Evolutionary conservation across 139 green algal species (phyloP), one percentile per base, ranked within the genome.

Genomic region (Picochlorum sp.): DNA sequence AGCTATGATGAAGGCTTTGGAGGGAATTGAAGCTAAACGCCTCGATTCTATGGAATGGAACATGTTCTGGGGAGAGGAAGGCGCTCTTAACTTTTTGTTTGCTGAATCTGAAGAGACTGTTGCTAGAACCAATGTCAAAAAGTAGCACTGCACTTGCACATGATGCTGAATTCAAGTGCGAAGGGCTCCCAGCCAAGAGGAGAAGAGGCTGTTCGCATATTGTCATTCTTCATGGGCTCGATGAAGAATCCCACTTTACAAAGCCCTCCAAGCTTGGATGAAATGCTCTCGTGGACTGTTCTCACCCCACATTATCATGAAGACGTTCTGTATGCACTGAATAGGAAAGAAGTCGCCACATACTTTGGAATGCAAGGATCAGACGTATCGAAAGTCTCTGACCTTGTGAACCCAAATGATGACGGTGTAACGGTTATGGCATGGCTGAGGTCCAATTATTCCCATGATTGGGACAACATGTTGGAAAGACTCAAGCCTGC

Each of bases 231-330:
- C 63, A 73, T 86, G 55, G 84, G 80, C 63, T 80, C 63, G 4
- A 66, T 86, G 32, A 69, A 79, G 51, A 83, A 88, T 71, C 79
- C 81, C 0, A 67, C 67, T 1, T 67, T 92, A 51, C 57, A 72
- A 63, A 69, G 50, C 16, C 85, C 85, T 4, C 76, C 82, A 0
- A 32, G 37, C 9, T 37, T 90, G 10, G 68, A 81, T 55, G 76
- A 85, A 49, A 89, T 91, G 83, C 67, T 79, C 38, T 79, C 55
- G 55, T 89, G 72, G 61, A 85, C 72, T 75, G 80, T 81, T 41
- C 67, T 94, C 37, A 88, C 83, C 10, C 85, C 83, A 2, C 74
- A 89, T 69, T 90, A 85, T 59, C 67, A 75, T 45, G 83, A 91
- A 80, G 83, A 88, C 32, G 83, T 90, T 34, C 61, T 87, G 11